A percentile compares a stretch with the other conserved stretches of the same genome.
phyloP scores from a whole-genome alignment of 805 yeast genomes.

The Saccharomycopsis fodiens region DNA sequence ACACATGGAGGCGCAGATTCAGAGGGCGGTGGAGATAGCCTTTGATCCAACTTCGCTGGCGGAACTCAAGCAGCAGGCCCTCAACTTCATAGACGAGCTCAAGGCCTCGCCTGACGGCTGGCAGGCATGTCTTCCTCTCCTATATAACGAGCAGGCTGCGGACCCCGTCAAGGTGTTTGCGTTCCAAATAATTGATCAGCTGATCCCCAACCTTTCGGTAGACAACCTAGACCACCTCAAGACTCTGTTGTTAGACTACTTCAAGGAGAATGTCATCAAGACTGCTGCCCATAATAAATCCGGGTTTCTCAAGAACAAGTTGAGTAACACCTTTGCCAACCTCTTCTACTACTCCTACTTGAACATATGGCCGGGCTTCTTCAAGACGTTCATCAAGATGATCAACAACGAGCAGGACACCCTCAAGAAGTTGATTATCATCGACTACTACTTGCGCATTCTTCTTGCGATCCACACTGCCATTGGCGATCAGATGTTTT shows the following conservation, averaged over 20 bases:
- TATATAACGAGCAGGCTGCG: constrained; percentile 32
- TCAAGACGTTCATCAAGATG: constrained; percentile 40
- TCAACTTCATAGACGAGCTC: constrained; percentile 44
- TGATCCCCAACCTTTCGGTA: constrained; percentile 35
- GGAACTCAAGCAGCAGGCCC: constrained; percentile 50
- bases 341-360: constrained; percentile 44
- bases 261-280: constrained; percentile 15
- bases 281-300: constrained; percentile 24
- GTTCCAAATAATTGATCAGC: constrained; percentile 60
- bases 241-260: constrained; percentile 22
- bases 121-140: constrained; percentile 45
- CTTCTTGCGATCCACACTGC: constrained; percentile 75
- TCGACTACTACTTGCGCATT: constrained; percentile 70
- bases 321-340: constrained; percentile 47
- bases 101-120: constrained; percentile 50
- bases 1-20: constrained; percentile 45
- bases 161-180: constrained; percentile 59
- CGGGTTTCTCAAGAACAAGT: constrained; percentile 43
- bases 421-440: constrained; percentile 28
- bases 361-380: constrained; percentile 41
- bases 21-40: constrained; percentile 83
- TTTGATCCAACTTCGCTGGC: constrained; percentile 60
- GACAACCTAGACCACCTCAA: constrained; percentile 19
- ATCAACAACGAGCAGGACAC: constrained; percentile 27
- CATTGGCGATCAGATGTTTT: constrained; percentile 85